Percentiles rank a stretch among this genome's conserved stretches.
phyloP scores from a whole-genome alignment of 768 basidiomycete genomes.

The Nidularia sp. region DNA sequence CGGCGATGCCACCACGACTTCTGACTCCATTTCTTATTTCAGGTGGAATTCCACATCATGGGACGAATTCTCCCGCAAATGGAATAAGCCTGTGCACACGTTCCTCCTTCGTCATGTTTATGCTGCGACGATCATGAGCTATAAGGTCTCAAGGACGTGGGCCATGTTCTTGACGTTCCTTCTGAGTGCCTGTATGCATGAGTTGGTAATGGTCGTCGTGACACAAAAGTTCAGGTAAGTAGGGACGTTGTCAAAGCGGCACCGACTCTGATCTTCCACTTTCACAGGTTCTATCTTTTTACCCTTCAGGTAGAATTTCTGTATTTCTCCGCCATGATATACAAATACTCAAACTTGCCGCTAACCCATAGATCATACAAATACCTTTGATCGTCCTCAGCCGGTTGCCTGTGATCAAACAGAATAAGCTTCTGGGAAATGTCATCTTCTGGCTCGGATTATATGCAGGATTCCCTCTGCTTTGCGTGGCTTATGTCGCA shows the following conservation, averaged over 20 bases:
- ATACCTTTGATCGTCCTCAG: conserved; percentile 87
- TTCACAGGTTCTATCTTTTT: conserved; percentile 78
- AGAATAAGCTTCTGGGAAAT: conserved; percentile 79
- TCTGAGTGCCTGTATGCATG: conserved; percentile 85
- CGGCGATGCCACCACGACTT: too few species aligned
- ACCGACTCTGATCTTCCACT: background rate
- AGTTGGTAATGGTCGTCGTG: conserved; percentile 95
- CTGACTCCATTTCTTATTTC: too few species aligned
- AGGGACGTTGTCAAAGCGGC: background rate
- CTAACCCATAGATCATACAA: conserved; percentile 64
- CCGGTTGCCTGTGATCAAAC: conserved; percentile 69
- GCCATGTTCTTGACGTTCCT: conserved; percentile 94
- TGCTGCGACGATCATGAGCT: conserved; percentile 76
- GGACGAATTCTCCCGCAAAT: conserved; percentile 97
- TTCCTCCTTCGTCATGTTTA: conserved; percentile 96
- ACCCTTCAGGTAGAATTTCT: conserved; percentile 50
- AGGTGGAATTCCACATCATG: conserved; percentile 96
- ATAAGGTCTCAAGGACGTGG: conserved; percentile 67
- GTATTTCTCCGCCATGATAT: background rate
- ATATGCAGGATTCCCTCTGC: conserved; percentile 87
- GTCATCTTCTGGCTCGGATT: conserved; percentile 93
- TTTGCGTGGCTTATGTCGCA: conserved; percentile 69
- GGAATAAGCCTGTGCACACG: conserved; percentile 96
- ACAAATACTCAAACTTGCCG: conserved; percentile 1
- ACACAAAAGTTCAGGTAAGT: conserved; percentile 84